Base-by-base conservation (phyloP, 352 stramenopile genomes). In the Globisporangium parvum region DNA sequence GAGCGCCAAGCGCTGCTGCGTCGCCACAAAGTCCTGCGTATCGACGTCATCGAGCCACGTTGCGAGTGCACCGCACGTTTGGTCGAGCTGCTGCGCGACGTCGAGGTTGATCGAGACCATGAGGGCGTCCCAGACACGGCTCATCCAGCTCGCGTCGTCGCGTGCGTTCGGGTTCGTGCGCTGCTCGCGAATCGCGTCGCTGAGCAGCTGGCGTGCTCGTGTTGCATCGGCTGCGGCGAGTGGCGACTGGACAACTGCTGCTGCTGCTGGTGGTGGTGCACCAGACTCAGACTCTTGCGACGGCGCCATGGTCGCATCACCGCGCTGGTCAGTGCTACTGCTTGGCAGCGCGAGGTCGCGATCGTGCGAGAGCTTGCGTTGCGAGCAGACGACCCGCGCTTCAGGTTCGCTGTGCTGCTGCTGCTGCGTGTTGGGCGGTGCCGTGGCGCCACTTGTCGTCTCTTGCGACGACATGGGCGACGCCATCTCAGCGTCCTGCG, bases 31-130 rank as follows among this genome's bases (percentile, higher is more conserved):
- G 15, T 59, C 47, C 12, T 48, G 47, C 0, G 42, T 41, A 18
- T 59, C 48, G 3, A 62, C 24, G 10, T 52, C 47, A 4, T 62
- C 69, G 23, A 67, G 47, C 74, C 74, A 84, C 15, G 51, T 62
- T 0, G 57, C 69, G 17, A 81, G 51, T 41, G 74, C 71, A 44
- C 77, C 65, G 20, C 67, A 59, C 26, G 67, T 71, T 33, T 70
- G 8, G 20, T 84, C 76, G 18, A 84, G 28, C 10, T 66, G 60
- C 56, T 69, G 75, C 3, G 56, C 55, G 18, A 81, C 20, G 53
- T 81, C 74, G 26, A 67, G 52, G 17, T 55, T 53, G 39, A 49
- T 54, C 12, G 63, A 57, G 10, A 74, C 71, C 6, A 72, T 51
- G 15, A 85, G 55, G 41, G 26, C 48, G 11, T 62, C 33, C 65